phyloP scores from a whole-genome alignment of 805 yeast genomes.

The Monosporozyma yasuniensis region DNA sequence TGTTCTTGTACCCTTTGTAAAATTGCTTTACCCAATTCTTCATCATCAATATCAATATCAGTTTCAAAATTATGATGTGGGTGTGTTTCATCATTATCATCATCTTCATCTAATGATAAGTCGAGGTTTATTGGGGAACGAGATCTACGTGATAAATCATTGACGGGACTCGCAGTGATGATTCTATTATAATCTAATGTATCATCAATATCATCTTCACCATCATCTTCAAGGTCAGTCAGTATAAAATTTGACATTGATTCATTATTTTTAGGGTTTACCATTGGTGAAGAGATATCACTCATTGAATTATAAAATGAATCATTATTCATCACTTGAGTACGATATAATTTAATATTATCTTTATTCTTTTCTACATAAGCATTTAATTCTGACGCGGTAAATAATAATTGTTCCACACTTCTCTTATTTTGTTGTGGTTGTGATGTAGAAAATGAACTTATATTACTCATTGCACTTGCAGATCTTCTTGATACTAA shows the following conservation, averaged over 20 bases:
- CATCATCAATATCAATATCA: constrained; percentile 2
- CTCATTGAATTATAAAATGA: not conserved
- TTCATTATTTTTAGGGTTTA: constrained; percentile 5
- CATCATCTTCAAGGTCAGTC: constrained; percentile 14
- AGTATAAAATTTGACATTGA: constrained; percentile 24
- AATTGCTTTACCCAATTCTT: constrained; percentile 9
- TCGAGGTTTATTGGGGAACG: constrained; percentile 1
- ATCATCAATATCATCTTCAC: not conserved
- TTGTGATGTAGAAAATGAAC: not conserved
- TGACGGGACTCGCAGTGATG: not conserved
- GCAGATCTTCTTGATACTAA: constrained; percentile 1
- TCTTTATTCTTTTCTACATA: constrained; percentile 21
- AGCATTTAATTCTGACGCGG: constrained; percentile 23
- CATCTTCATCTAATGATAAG: not conserved
- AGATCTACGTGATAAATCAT: not conserved
- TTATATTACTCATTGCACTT: not conserved
- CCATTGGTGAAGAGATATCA: not conserved
- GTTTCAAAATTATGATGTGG: not conserved
- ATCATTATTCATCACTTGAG: constrained; percentile 9
- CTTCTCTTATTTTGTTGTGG: constrained; percentile 2
- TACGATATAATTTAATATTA: constrained; percentile 18
- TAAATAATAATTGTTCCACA: constrained; percentile 24
- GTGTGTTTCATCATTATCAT: not conserved
- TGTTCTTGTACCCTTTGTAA: constrained; percentile 10
- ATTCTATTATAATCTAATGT: not conserved